These are phyloP conservation scores for Mitragyna speciosa DNA, from an alignment of 257 asterid species.

Conservation along the genomic window DNA sequence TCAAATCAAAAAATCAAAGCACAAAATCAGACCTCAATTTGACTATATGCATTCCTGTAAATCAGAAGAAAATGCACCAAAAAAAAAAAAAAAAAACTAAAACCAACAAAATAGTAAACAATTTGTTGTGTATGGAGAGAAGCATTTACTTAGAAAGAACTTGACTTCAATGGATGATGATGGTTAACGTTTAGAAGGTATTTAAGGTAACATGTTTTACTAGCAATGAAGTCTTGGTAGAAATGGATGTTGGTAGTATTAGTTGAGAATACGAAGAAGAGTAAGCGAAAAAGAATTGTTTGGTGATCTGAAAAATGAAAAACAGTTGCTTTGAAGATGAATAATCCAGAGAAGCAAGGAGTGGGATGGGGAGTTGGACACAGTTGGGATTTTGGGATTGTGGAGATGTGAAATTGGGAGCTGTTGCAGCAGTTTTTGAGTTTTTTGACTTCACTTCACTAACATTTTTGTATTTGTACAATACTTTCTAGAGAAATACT, in stretches of 20 bases:
- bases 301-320: slow-evolving; percentile 23
- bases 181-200: neutral
- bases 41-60: neutral
- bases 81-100: neutral
- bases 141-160: slow-evolving; percentile 8
- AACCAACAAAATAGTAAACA: neutral
- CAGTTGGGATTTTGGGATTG: neutral
- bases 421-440: slow-evolving; percentile 23
- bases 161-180: neutral
- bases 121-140: neutral
- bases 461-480: neutral
- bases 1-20: neutral
- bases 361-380: neutral
- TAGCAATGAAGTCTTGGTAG: slow-evolving; percentile 4
- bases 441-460: neutral
- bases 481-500: too few relatives aligned
- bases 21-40: neutral
- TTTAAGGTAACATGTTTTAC: neutral
- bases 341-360: neutral
- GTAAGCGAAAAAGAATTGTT: neutral
- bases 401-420: neutral
- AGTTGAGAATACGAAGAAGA: slow-evolving; percentile 3
- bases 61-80: neutral
- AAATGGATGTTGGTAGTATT: slow-evolving; percentile 15
- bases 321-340: neutral